These are phyloP conservation scores for Boletus rubroflammeus DNA, from an alignment of 768 basidiomycete species.

Conservation along the genomic window DNA sequence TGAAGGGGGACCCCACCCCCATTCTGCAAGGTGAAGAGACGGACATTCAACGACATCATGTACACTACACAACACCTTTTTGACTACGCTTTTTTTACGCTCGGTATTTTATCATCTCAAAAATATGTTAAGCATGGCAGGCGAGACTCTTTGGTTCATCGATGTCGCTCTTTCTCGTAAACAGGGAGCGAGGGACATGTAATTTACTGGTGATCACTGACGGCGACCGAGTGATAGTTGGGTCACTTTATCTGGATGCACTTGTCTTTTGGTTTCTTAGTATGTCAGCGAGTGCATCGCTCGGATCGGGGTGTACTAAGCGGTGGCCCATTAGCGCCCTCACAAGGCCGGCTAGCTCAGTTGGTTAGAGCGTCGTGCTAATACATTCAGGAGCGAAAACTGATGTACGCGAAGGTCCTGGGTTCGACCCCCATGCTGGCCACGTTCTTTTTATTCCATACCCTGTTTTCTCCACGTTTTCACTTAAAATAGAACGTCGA, in stretches of 20 bases:
- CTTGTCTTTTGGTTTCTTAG: too few species aligned
- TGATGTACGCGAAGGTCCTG: slow-evolving; percentile 34
- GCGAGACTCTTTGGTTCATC: neutral
- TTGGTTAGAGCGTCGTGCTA: slow-evolving; percentile 93
- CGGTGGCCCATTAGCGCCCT: too few species aligned
- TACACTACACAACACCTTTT: slow-evolving; percentile 15
- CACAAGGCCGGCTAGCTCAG: slow-evolving; percentile 80
- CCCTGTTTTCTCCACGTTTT: neutral
- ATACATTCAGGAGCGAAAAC: slow-evolving; percentile 11
- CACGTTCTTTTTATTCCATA: slow-evolving; percentile 12
- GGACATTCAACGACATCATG: slow-evolving; percentile 3
- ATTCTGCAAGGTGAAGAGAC: neutral
- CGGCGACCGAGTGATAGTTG: neutral
- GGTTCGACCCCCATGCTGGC: slow-evolving; percentile 42
- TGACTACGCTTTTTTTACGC: slow-evolving; percentile 1
- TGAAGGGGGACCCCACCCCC: neutral
- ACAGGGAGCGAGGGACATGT: neutral
- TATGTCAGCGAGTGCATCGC: too few species aligned
- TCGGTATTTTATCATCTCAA: neutral
- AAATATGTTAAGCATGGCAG: neutral
- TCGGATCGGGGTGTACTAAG: neutral
- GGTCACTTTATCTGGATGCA: too few species aligned
- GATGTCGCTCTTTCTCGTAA: neutral
- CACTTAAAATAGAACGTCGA: too few species aligned
- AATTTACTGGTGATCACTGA: neutral